Percentiles rank a stretch among this genome's conserved stretches.
These are phyloP conservation scores for Globisporangium cylindrosporum DNA, from an alignment of 352 stramenopile species.

Conservation along the genomic window DNA sequence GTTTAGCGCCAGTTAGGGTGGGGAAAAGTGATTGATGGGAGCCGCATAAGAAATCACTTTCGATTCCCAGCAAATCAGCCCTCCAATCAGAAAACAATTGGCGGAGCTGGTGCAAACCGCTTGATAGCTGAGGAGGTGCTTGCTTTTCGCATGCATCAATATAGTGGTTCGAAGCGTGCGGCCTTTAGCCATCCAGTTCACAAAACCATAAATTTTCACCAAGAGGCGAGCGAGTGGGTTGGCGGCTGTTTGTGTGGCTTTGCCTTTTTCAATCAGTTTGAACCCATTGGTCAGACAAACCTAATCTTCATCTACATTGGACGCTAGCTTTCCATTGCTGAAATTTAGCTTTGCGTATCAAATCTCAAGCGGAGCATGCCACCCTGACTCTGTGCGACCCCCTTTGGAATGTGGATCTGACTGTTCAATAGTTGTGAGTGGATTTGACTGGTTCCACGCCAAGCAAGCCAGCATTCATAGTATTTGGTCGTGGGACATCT, in stretches of 20 bases:
- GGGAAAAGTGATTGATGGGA: background rate
- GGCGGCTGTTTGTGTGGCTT: background rate
- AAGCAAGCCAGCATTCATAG: too few species aligned
- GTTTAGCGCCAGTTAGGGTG: background rate
- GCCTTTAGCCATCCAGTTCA: background rate
- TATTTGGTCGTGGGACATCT: too few species aligned
- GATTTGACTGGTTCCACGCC: too few species aligned
- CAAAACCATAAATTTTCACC: constrained; percentile 1
- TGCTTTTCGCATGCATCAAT: background rate
- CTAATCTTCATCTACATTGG: background rate
- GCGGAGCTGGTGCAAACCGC: background rate
- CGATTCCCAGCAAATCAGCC: background rate
- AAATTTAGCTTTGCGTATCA: background rate
- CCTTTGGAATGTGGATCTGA: background rate
- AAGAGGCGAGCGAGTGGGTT: background rate
- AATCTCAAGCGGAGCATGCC: background rate
- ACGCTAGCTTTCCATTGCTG: background rate
- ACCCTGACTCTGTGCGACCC: background rate
- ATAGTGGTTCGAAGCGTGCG: background rate
- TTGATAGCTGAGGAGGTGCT: background rate
- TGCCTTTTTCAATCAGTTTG: background rate
- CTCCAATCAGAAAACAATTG: background rate
- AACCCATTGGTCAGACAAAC: background rate
- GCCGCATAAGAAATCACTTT: background rate
- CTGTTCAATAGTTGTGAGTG: background rate